These are phyloP conservation scores for Cryptococcus jaspeensis DNA, from an alignment of 1,284 basidiomycete genomes.

Conservation along the genomic window DNA sequence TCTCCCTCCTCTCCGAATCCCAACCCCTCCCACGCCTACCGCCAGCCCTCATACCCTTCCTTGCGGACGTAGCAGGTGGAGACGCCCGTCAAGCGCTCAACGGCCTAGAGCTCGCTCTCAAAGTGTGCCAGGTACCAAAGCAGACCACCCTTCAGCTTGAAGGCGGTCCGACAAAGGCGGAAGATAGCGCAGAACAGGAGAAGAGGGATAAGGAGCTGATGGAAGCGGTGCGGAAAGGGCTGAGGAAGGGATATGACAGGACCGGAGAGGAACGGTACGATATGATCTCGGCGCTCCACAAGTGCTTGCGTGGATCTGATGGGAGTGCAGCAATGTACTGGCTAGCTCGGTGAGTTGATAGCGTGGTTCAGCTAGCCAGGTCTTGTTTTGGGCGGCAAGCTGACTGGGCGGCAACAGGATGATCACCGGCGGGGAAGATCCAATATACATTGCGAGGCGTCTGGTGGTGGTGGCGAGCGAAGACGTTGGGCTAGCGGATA, in stretches of 20 bases:
- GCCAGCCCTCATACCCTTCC: slow-evolving; percentile 55
- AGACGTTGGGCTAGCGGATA: slow-evolving; percentile 78
- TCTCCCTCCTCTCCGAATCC: slow-evolving; percentile 31
- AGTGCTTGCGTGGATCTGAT: slow-evolving; percentile 76
- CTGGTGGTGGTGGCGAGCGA: slow-evolving; percentile 82
- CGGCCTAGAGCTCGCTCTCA: slow-evolving; percentile 52
- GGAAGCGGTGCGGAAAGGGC: slow-evolving; percentile 47
- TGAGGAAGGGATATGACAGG: slow-evolving; percentile 63
- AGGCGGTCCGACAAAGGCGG: not conserved
- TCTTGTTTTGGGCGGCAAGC: not conserved
- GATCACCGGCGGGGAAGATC: slow-evolving; percentile 83
- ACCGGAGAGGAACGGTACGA: slow-evolving; percentile 77
- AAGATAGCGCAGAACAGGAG: slow-evolving; percentile 10
- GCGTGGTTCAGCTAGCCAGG: not conserved
- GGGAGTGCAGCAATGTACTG: slow-evolving; percentile 83
- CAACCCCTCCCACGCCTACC: slow-evolving; percentile 46
- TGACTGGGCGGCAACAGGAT: slow-evolving; percentile 54
- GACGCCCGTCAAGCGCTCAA: slow-evolving; percentile 55
- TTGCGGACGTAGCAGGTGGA: slow-evolving; percentile 54
- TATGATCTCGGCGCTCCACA: slow-evolving; percentile 85
- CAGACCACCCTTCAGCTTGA: slow-evolving; percentile 21
- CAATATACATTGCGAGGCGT: slow-evolving; percentile 75
- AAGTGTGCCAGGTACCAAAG: slow-evolving; percentile 34
- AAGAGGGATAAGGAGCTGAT: slow-evolving; percentile 47
- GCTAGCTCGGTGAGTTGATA: slow-evolving; percentile 60